Evolutionary conservation across 2,329 filamentous ascomycete species (phyloP).

Genomic region (Aquanectria penicillioides): DNA sequence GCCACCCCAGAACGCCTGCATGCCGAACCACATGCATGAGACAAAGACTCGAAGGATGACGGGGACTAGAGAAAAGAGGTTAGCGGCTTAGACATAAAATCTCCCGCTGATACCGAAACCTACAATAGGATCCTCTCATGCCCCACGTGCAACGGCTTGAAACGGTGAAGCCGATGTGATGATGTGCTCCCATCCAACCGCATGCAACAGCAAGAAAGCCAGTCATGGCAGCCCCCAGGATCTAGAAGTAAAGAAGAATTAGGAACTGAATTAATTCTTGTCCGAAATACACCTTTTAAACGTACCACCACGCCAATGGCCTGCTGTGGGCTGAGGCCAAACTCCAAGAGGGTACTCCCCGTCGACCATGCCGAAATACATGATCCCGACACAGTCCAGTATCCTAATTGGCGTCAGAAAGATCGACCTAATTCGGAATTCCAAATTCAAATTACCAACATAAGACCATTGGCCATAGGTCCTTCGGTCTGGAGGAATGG

Average conservation of each 20-base stretch:
- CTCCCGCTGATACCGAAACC: neutral
- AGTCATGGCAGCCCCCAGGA: conserved; percentile 32
- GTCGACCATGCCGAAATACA: conserved; percentile 39
- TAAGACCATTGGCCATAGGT: conserved; percentile 40
- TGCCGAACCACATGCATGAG: conserved; percentile 42
- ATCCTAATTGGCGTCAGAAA: conserved; percentile 18
- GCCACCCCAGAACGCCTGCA: conserved; percentile 44
- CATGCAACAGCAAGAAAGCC: conserved; percentile 32
- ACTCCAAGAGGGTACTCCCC: conserved; percentile 38
- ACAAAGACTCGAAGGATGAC: conserved; percentile 41
- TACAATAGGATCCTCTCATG: conserved; percentile 55
- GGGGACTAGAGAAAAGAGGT: conserved; percentile 25
- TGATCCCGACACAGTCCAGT: conserved; percentile 38
- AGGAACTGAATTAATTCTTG: neutral
- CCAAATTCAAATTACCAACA: conserved; percentile 27
- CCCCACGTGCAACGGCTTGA: conserved; percentile 58
- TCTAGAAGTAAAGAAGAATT: neutral
- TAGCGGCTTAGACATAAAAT: neutral
- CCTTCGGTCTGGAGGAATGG: conserved; percentile 40
- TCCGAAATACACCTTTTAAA: neutral
- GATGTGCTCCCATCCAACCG: conserved; percentile 37
- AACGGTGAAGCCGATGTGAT: conserved; percentile 42
- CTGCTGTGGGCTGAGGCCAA: conserved; percentile 41
- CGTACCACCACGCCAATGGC: conserved; percentile 39
- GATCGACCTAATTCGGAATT: neutral